These are phyloP conservation scores for Blastomyces emzantsi DNA, from an alignment of 2,329 filamentous ascomycete genomes.

Conservation along the genomic window DNA sequence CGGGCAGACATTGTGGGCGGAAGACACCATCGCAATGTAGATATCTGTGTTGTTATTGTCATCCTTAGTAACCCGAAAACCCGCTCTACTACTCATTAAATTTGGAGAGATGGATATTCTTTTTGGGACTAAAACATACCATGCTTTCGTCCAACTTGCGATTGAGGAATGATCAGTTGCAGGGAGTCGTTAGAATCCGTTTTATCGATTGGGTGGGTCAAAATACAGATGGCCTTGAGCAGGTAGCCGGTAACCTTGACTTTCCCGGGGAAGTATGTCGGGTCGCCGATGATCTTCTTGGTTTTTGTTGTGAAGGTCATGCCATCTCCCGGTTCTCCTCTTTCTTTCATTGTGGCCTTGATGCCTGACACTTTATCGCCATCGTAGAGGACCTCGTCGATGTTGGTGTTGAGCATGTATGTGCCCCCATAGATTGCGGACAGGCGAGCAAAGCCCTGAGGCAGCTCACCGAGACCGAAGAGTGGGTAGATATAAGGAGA, in stretches of 20 bases:
- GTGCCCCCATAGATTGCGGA: constrained; percentile 98
- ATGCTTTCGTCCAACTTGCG: constrained; percentile 92
- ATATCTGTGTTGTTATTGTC: constrained; percentile 53
- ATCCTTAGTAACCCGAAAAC: neutral
- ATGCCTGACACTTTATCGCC: constrained; percentile 79
- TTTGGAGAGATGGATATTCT: neutral
- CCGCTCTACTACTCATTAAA: neutral
- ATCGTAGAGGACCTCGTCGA: constrained; percentile 85
- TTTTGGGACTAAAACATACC: constrained; percentile 46
- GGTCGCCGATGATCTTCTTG: constrained; percentile 91
- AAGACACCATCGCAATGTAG: constrained; percentile 92
- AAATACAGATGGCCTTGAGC: constrained; percentile 91
- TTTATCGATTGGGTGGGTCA: constrained; percentile 88
- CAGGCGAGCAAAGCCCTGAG: constrained; percentile 92
- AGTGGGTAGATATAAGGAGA: constrained; percentile 99
- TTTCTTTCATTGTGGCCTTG: constrained; percentile 91
- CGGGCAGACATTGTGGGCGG: constrained; percentile 94
- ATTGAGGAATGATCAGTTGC: constrained; percentile 96
- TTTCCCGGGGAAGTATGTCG: constrained; percentile 91
- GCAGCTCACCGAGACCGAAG: constrained; percentile 93
- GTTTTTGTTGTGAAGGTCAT: constrained; percentile 97
- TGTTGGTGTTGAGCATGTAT: constrained; percentile 96
- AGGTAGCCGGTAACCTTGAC: constrained; percentile 80
- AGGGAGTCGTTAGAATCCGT: constrained; percentile 82
- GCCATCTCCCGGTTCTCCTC: constrained; percentile 59